Base-by-base conservation (phyloP, 2,329 filamentous ascomycete species). In the Botrytis medusae region DNA sequence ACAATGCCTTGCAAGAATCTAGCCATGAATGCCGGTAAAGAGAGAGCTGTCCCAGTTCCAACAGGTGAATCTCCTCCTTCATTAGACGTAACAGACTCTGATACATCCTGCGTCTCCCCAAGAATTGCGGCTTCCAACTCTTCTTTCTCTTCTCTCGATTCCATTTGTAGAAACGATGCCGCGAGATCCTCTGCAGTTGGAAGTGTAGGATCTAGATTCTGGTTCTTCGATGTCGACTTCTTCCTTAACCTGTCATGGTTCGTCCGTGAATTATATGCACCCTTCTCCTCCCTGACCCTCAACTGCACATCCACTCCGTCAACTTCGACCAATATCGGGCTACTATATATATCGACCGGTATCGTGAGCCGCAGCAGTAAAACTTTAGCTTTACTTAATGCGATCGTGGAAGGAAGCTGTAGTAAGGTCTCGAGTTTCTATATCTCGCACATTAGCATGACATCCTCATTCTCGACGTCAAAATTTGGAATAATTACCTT, bases 341-440 rank as follows among this genome's bases (percentile, higher is more conserved):
- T 95, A 71, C 90, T 92, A 82, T 95, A 94, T 77, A 98, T 91
- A 82, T 98, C 93, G 81, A 96, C 91, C 20, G 95, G 94, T 69
- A 98, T 87, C 12, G 92, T 97, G 71, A 98, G 85, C 79, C 92
- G 92, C 37, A 98, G 88, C 10, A 92, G 86, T 4, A 92, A 84
- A 70, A 97, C 89, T 76, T 90, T 91, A 73, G 95, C 95, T 80
- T 90, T 91, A 70, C 89, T 87, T 20, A 98, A 85, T 74, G 88
- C 86, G 79, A 96, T 88, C 9, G 89, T 88, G 1, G 90, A 83
- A 0, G 95, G 95, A 4, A 98, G 88, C 78, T 91, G 88, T 7
- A 97, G 85, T 32, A 95, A 83, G 65, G 88, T 86, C 75, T 93
- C 88, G 72, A 97, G 87, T 89, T 95, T 96, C 93, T 97, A 76